Evolutionary conservation across 2,329 filamentous ascomycete species (phyloP).

Genomic region (Colletotrichum kahawae): DNA sequence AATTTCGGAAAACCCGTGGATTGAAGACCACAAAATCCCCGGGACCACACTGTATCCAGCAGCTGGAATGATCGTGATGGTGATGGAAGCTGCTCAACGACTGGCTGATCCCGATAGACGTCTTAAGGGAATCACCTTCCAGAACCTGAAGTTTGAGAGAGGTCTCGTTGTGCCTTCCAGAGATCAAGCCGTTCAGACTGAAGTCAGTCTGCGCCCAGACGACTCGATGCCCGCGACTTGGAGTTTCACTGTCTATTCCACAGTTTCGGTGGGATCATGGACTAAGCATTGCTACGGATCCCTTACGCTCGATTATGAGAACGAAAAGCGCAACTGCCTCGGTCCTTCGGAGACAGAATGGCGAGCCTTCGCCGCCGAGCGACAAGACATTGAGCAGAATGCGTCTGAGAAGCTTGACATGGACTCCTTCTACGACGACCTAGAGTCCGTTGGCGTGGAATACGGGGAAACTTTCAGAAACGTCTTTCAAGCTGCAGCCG

Average conservation of each 20-base stretch:
- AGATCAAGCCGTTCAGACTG: neutral
- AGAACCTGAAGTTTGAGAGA: neutral
- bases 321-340: neutral
- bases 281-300: neutral
- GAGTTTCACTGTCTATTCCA: neutral
- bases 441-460: conserved; percentile 18
- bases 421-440: conserved; percentile 20
- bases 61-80: conserved; percentile 36
- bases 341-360: neutral
- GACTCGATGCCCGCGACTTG: neutral
- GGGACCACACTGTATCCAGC: conserved; percentile 45
- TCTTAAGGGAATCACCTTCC: neutral
- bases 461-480: conserved; percentile 24
- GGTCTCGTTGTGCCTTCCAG: neutral
- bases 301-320: neutral
- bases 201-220: neutral
- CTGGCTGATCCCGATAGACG: neutral
- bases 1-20: conserved; percentile 44
- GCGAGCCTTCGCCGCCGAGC: neutral
- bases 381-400: neutral
- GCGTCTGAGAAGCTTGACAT: neutral
- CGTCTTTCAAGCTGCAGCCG: neutral
- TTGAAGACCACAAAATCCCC: conserved; percentile 50
- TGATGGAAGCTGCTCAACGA: conserved; percentile 13
- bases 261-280: neutral